Conservation (phyloP, 2,329 filamentous ascomycete genomes). For the Orbilia ellipsospora region DNA sequence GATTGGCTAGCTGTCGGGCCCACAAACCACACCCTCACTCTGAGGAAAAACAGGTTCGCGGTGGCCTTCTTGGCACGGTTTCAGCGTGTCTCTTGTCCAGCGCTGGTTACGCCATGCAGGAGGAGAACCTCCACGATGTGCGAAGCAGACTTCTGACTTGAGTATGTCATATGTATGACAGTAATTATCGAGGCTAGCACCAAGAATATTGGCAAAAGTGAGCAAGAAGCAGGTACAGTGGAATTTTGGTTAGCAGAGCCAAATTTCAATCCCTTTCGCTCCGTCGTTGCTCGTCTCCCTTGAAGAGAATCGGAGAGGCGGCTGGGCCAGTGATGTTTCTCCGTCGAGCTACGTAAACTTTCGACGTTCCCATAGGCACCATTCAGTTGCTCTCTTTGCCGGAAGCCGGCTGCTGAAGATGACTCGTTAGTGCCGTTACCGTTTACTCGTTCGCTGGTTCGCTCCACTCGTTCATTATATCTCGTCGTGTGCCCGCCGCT, state of each 20-base stretch:
- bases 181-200: too few relatives aligned
- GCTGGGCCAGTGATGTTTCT: not conserved
- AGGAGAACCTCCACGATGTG: not conserved
- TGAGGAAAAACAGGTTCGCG: slow-evolving; percentile 10
- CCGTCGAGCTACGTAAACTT: slow-evolving; percentile 16
- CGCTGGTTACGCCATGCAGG: slow-evolving; percentile 41
- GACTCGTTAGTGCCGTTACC: not conserved
- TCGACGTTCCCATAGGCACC: slow-evolving; percentile 5
- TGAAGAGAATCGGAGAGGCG: not conserved
- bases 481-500: too few relatives aligned
- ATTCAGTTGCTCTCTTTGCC: slow-evolving; percentile 2
- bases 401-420: not conserved
- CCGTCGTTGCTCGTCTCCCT: slow-evolving; percentile 17
- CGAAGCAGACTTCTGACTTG: not conserved
- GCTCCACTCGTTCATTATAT: too few relatives aligned
- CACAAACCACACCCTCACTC: not conserved
- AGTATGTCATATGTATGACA: too few relatives aligned
- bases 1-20: not conserved
- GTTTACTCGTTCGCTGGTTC: too few relatives aligned
- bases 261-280: not conserved
- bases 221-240: not conserved
- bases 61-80: slow-evolving; percentile 39
- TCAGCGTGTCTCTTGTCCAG: slow-evolving; percentile 35
- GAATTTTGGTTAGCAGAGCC: not conserved
- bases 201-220: not conserved